A percentile compares a stretch with the other conserved stretches of the same genome.
Conservation (phyloP, 805 yeast genomes). For the Saccharomycopsis guyanensis region DNA sequence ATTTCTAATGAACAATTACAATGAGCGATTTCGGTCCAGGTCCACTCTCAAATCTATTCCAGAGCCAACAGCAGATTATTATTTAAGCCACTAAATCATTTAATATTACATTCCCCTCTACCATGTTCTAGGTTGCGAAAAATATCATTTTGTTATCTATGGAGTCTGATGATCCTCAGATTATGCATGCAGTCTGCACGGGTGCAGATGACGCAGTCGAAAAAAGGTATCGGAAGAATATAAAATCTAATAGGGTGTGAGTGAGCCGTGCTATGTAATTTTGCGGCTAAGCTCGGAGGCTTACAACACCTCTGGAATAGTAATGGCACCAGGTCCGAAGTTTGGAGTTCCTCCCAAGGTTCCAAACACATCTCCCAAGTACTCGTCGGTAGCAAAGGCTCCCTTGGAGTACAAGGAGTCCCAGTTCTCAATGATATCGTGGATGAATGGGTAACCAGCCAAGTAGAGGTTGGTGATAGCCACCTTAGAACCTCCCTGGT, state of each 20-base stretch:
- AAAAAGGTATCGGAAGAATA: neutral
- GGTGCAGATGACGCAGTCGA: too few relatives aligned
- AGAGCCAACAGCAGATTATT: too few relatives aligned
- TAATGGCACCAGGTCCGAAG: slow-evolving; percentile 25
- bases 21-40: too few relatives aligned
- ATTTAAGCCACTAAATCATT: too few relatives aligned
- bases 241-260: neutral
- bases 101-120: too few relatives aligned
- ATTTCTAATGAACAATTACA: too few relatives aligned
- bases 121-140: too few relatives aligned
- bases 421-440: slow-evolving; percentile 47
- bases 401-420: slow-evolving; percentile 28
- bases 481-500: slow-evolving; percentile 44
- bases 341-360: slow-evolving; percentile 40
- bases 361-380: slow-evolving; percentile 54
- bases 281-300: too few relatives aligned
- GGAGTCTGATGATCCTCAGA: too few relatives aligned
- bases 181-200: too few relatives aligned
- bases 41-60: too few relatives aligned
- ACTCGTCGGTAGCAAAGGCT: slow-evolving; percentile 39
- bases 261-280: neutral
- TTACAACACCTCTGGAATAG: slow-evolving; percentile 4
- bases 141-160: too few relatives aligned
- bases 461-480: slow-evolving; percentile 43
- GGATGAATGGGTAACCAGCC: slow-evolving; percentile 48